phyloP scores from a whole-genome alignment of 2,329 filamentous ascomycete genomes.

The Byssochlamys sp. region DNA sequence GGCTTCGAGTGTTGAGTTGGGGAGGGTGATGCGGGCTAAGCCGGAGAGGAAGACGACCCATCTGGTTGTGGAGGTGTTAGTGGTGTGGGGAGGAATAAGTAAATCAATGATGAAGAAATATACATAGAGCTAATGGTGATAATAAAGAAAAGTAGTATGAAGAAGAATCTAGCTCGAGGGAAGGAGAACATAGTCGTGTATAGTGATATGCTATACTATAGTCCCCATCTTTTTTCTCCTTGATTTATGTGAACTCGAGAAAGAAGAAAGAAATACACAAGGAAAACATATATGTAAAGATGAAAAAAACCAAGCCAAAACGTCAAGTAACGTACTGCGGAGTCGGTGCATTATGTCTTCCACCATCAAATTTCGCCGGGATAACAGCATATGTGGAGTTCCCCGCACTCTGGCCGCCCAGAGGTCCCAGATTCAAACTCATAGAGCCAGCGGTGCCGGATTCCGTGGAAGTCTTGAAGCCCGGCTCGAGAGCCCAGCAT shows the following conservation, averaged over 20 bases:
- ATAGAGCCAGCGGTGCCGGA: conserved; percentile 25
- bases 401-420: conserved; percentile 4
- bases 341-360: conserved; percentile 34
- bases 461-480: conserved; percentile 23
- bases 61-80: conserved; percentile 6
- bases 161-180: too few relatives aligned
- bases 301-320: too few relatives aligned
- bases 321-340: conserved; percentile 27
- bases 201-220: too few relatives aligned
- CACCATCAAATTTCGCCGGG: conserved; percentile 30
- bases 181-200: too few relatives aligned
- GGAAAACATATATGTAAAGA: not conserved
- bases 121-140: not conserved
- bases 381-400: conserved; percentile 31
- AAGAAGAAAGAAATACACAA: too few relatives aligned
- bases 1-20: conserved; percentile 25
- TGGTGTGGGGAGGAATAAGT: too few relatives aligned
- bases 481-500: conserved; percentile 37
- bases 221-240: too few relatives aligned
- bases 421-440: conserved; percentile 22
- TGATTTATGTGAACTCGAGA: too few relatives aligned
- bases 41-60: conserved; percentile 34
- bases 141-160: too few relatives aligned
- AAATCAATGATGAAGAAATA: not conserved
- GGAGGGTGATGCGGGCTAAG: conserved; percentile 33